phyloP scores from a whole-genome alignment of 371 early-diverging fungal genomes.

The Mucor racemosus region DNA sequence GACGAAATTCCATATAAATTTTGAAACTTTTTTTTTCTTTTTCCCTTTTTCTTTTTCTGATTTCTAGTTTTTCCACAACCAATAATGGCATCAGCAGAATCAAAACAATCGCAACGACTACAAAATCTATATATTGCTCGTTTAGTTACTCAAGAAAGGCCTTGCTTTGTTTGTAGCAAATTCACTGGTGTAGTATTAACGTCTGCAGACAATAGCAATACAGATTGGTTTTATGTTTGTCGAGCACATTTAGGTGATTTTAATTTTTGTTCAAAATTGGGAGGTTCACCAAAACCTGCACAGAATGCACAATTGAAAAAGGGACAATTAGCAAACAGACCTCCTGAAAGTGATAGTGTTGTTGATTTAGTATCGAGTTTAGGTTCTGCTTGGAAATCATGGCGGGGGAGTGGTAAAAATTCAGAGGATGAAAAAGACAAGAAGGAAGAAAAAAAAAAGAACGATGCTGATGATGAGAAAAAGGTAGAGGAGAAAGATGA shows the following conservation, averaged over 20 bases:
- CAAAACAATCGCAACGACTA: conserved; percentile 12
- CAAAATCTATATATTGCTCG: conserved; percentile 62
- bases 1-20: too few relatives aligned
- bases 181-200: conserved; percentile 60
- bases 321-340: conserved; percentile 14
- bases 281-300: conserved; percentile 26
- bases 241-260: conserved; percentile 47
- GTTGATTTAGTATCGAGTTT: conserved; percentile 46
- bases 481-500: conserved; percentile 27
- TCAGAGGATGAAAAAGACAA: conserved; percentile 16
- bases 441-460: conserved; percentile 23
- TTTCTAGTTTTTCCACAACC: conserved; percentile 40
- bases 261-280: conserved; percentile 48
- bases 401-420: conserved; percentile 27
- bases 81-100: not conserved
- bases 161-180: conserved; percentile 65
- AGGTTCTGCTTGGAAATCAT: conserved; percentile 49
- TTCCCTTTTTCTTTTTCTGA: conserved; percentile 59
- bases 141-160: conserved; percentile 56
- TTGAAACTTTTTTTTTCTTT: conserved; percentile 72
- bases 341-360: conserved; percentile 51
- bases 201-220: conserved; percentile 55
- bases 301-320: conserved; percentile 19
- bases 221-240: conserved; percentile 65
- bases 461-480: conserved; percentile 17